Evolutionary conservation across 1,284 basidiomycete species (phyloP), one percentile per base, ranked within the genome.

Genomic region (Papiliotrema nemorosa): DNA sequence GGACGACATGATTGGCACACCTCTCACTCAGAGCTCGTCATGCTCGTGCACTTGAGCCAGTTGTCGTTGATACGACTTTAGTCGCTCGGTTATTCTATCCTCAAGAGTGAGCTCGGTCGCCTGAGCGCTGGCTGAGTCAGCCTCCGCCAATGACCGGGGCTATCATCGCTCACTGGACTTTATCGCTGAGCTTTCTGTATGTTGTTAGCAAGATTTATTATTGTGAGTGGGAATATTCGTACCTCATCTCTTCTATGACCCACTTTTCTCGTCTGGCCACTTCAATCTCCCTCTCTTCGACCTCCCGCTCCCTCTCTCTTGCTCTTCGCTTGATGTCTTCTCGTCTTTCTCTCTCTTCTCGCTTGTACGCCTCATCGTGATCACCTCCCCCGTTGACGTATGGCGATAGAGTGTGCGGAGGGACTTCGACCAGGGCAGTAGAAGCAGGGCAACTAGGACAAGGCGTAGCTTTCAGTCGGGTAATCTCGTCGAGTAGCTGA

Each of bases 181-280:
- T 64, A 26, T 71, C 69, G 44, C 58, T 64, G 44, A 71, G 58
- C 53, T 70, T 67, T 49, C 66, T 54, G 47, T 7, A 16, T 24
- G 29, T 31, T 31, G 39, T 7, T 2, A 40, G 35, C 20, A 5
- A 25, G 24, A n/a, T 36, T 13, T 5, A 20, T 13, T 27, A 29
- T 43, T n/a, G 43, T 20, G 37, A 34, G 45, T 18, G 48, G 20
- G 3, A 5, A 14, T 29, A 7, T 21, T 49, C 62, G 45, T 54
- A 64, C 62, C 57, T 60, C 62, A 73, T 69, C 47, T 66, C 66
- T 29, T 70, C 66, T 0, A 73, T 59, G 7, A 73, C 69, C 70
- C 70, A 71, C 49, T 63, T 62, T 52, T 73, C 69, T 40, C 70
- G 58, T 42, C 60, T 59, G 1, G 42, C 52, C 12, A 73, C 69